Percentiles rank a stretch among this genome's conserved stretches.
Conservation (phyloP, 768 basidiomycete genomes). For the Multifurca ochricompacta region DNA sequence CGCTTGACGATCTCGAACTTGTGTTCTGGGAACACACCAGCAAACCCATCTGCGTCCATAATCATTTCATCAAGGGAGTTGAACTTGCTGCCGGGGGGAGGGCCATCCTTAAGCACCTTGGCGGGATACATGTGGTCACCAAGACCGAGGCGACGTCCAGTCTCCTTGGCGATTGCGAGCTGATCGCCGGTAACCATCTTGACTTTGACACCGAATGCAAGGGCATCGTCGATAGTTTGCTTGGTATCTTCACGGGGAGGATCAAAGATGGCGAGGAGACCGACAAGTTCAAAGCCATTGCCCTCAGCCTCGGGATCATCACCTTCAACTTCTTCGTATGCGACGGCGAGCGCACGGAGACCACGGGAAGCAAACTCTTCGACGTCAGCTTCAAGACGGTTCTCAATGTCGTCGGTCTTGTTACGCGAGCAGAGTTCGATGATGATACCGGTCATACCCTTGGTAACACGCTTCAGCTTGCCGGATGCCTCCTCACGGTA, state of each 20-base stretch:
- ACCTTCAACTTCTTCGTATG: constrained; percentile 86
- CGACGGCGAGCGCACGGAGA: constrained; percentile 95
- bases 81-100: constrained; percentile 79
- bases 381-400: constrained; percentile 87
- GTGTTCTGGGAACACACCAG: constrained; percentile 99
- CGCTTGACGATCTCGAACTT: constrained; percentile 99
- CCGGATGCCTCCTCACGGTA: constrained; percentile 93
- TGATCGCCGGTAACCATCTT: constrained; percentile 99
- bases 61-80: constrained; percentile 92
- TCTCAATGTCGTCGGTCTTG: constrained; percentile 91
- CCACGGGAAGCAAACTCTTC: constrained; percentile 94
- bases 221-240: constrained; percentile 96
- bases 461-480: constrained; percentile 96
- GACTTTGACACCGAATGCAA: constrained; percentile 92
- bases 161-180: constrained; percentile 99
- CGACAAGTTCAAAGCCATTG: constrained; percentile 95
- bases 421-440: constrained; percentile 96
- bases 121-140: constrained; percentile 99
- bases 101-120: constrained; percentile 98
- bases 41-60: constrained; percentile 98
- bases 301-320: constrained; percentile 80
- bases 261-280: constrained; percentile 95
- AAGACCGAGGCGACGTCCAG: constrained; percentile 93
- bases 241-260: constrained; percentile 98
- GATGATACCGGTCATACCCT: constrained; percentile 99